Evolutionary conservation across 768 basidiomycete species (phyloP).

Genomic region (Infundibulicybe gibba): DNA sequence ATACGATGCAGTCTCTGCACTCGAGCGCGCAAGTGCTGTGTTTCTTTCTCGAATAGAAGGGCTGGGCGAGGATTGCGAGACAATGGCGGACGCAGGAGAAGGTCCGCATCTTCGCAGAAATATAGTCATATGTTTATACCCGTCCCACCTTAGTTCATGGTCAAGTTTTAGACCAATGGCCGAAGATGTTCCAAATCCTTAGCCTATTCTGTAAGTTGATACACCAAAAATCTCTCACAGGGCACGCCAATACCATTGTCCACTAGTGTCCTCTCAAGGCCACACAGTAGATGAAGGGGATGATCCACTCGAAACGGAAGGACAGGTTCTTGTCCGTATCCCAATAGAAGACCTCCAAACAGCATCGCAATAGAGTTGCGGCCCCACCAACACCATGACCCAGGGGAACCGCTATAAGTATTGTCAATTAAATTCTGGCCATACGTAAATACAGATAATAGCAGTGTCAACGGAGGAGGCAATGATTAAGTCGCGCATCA

Average conservation of each 20-base stretch:
- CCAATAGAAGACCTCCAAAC: constrained; percentile 63
- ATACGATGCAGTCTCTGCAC: constrained; percentile 67
- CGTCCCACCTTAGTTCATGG: constrained; percentile 65
- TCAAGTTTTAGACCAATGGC: constrained; percentile 77
- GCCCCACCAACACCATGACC: constrained; percentile 14
- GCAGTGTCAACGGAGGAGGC: constrained; percentile 2
- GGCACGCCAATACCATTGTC: neutral
- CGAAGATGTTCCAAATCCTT: constrained; percentile 78
- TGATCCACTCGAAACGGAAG: constrained; percentile 22
- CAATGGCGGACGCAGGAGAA: constrained; percentile 75
- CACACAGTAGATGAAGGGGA: constrained; percentile 24
- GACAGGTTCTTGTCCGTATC: constrained; percentile 70
- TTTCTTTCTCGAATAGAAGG: constrained; percentile 68
- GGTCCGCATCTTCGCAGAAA: constrained; percentile 40
- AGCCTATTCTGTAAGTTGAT: constrained; percentile 66
- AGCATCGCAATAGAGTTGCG: too few relatives aligned
- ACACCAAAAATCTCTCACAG: too few relatives aligned
- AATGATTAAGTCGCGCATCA: too few relatives aligned
- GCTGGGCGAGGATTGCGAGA: constrained; percentile 68
- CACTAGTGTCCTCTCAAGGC: neutral
- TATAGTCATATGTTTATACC: too few relatives aligned
- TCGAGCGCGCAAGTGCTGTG: constrained; percentile 59
- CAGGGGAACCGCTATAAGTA: too few relatives aligned
- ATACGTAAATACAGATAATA: constrained; percentile 5
- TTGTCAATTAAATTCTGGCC: too few relatives aligned